Base-by-base conservation (phyloP, 495 filamentous ascomycete genomes). In the Hypoxylon perforatum region DNA sequence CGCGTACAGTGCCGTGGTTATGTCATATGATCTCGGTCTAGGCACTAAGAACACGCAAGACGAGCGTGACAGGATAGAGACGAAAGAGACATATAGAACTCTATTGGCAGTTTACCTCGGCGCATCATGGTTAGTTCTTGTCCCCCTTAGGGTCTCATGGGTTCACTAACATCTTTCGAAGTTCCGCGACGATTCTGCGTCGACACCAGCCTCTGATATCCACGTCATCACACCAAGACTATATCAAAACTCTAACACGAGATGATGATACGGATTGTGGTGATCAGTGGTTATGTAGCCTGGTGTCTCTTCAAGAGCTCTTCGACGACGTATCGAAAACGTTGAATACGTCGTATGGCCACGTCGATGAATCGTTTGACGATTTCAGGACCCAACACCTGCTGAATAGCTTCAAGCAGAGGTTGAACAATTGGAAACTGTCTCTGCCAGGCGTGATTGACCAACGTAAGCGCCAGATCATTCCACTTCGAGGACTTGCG, bases 341-440 rank as follows among this genome's bases (percentile, higher is more conserved):
- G 1, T 30, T 69, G 38, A 63, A 63, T 17, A 22, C 47, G 0
- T 45, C 65, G 8, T 33, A 46, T 33, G 7, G 6, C 35, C 2
- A 4, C 38, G 14, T 55, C 0, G 55, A 63, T 22, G 59, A 69
- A 39, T 63, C 59, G 0, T 69, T 59, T 33, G 60, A 69, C 23
- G 59, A 69, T 49, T 63, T 63, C 17, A 54, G 60, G 30, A 69
- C 55, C 10, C 65, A 69, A 10, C 65, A 69, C 47, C 11, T 69
- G 17, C 54, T 69, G 2, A 44, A 55, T 5, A 55, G 50, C 19
- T 69, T 63, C 23, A 48, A 55, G n/a, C 65, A 63, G 50, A 55
- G 50, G 19, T 38, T 69, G 44, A 44, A 54, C 30, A 47, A 63
- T 12, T 69, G 65, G 65, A 69, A 59, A 14, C 12, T 28, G 50